Evolutionary conservation across 2,329 filamentous ascomycete species (phyloP).

Genomic region (Calonectria naviculata): DNA sequence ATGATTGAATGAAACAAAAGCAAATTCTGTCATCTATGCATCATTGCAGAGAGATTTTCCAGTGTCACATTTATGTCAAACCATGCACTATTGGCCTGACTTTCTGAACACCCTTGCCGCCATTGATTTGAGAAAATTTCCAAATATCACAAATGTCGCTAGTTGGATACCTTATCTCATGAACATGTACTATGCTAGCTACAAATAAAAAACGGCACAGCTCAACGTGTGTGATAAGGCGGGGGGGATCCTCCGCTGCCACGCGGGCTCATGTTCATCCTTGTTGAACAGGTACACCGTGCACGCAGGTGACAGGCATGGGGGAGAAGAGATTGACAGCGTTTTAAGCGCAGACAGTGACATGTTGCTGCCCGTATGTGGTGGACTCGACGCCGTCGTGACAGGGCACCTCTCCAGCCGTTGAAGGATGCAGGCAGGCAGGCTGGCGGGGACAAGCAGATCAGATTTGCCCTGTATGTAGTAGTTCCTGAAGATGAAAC

Average conservation of each 20-base stretch:
- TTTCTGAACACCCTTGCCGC: background rate
- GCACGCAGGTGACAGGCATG: background rate
- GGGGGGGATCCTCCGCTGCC: no score
- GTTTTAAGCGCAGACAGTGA: background rate
- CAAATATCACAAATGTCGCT: no score
- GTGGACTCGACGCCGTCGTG: background rate
- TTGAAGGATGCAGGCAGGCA: background rate
- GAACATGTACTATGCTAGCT: no score
- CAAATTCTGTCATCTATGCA: background rate
- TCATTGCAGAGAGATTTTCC: background rate
- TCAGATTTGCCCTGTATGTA: background rate
- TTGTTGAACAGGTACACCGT: background rate
- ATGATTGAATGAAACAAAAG: background rate
- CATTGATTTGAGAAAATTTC: background rate
- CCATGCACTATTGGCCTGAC: background rate
- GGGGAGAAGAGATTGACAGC: background rate
- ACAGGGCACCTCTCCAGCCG: background rate
- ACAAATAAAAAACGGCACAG: no score
- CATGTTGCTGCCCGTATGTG: background rate
- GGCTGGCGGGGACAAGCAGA: background rate
- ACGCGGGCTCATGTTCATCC: background rate
- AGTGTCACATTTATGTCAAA: background rate
- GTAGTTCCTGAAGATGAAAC: slow-evolving; percentile 6
- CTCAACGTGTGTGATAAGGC: no score
- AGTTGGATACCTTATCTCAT: no score